A percentile compares a stretch with the other conserved stretches of the same genome.
These are phyloP conservation scores for Eutypa lata DNA, from an alignment of 2,329 filamentous ascomycete species.

Conservation along the genomic window DNA sequence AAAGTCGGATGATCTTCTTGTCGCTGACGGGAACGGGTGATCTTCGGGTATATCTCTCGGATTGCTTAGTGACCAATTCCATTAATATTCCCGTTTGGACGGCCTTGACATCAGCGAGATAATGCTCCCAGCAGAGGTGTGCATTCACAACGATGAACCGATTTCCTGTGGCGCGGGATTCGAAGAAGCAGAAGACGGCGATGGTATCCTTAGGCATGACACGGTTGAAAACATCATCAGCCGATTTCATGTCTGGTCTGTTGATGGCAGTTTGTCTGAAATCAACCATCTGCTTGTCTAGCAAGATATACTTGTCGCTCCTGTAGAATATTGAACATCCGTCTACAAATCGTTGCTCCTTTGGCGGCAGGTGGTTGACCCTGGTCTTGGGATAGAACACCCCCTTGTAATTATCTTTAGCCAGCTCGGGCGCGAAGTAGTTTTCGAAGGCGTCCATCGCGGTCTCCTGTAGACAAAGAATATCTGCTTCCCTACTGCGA, in stretches of 20 bases:
- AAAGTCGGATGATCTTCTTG: slow-evolving; percentile 60
- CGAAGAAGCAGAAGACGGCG: slow-evolving; percentile 85
- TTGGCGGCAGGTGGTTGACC: slow-evolving; percentile 87
- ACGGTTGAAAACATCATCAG: slow-evolving; percentile 96
- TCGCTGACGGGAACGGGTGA: slow-evolving; percentile 68
- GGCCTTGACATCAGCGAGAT: slow-evolving; percentile 88
- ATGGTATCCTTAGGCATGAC: slow-evolving; percentile 99
- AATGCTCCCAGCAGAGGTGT: slow-evolving; percentile 93
- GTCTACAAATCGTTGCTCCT: slow-evolving; percentile 85
- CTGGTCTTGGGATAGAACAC: slow-evolving; percentile 89
- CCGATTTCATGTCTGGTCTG: slow-evolving; percentile 92
- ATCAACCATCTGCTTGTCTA: slow-evolving; percentile 93
- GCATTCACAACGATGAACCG: slow-evolving; percentile 91
- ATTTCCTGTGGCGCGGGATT: slow-evolving; percentile 86
- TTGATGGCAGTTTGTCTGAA: slow-evolving; percentile 91
- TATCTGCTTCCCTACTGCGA: slow-evolving; percentile 74
- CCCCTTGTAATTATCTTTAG: slow-evolving; percentile 86
- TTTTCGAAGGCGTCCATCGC: slow-evolving; percentile 89
- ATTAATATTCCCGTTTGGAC: slow-evolving; percentile 95
- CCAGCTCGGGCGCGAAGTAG: slow-evolving; percentile 83
- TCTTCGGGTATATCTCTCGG: slow-evolving; percentile 79
- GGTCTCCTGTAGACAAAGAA: slow-evolving; percentile 91
- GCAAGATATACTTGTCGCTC: slow-evolving; percentile 84
- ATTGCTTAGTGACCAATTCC: slow-evolving; percentile 83
- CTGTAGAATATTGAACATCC: slow-evolving; percentile 98